Evolutionary conservation across 805 yeast species (phyloP), one percentile per base, ranked within the genome.

Genomic region (Lachancea sp.): DNA sequence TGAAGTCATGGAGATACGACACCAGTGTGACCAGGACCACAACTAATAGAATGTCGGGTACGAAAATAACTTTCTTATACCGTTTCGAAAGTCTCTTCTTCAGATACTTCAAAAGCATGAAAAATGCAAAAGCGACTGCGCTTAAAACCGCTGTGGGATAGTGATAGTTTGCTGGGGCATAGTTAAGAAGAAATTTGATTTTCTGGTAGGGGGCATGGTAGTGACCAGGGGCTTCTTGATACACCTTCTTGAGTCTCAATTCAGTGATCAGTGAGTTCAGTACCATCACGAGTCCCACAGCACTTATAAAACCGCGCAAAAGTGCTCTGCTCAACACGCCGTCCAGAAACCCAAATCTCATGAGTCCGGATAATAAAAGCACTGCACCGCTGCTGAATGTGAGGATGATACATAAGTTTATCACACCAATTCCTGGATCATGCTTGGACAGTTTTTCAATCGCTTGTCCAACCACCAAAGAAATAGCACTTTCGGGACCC

Each of bases 401-500:
- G 17, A 91, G 71, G 12, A 82, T 76, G 13, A 82, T 81, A 3
- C 85, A 78, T 7, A 82, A 63, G 50, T 81, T 82, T 30, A 78
- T 71, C 0, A 78, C 69, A 37, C 68, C 68, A 11, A 77, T 54
- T 20, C 63, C 67, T 11, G 55, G 67, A 48, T 68, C 66, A 52
- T 68, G 79, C 18, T 67, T 71, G 19, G 72, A 54, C 38, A 72
- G 60, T n/a, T 73, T 77, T 48, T 82, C 84, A 9, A 86, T 77
- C 0, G 83, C 79, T 54, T 84, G 91, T 1, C 96, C 96, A 20
- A 85, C 80, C 12, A 89, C 79, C 54, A 90, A 69, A 0, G 95
- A 85, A 8, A 87, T 79, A 0, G 95, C 90, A 16, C 91, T 90
- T 62, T 89, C 95, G 1, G 96, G 96, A 0, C 96, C 96, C 16